Evolutionary conservation across 306 rosid genomes (phyloP), one percentile per base, ranked within the genome.

Genomic region (Myrica gale): DNA sequence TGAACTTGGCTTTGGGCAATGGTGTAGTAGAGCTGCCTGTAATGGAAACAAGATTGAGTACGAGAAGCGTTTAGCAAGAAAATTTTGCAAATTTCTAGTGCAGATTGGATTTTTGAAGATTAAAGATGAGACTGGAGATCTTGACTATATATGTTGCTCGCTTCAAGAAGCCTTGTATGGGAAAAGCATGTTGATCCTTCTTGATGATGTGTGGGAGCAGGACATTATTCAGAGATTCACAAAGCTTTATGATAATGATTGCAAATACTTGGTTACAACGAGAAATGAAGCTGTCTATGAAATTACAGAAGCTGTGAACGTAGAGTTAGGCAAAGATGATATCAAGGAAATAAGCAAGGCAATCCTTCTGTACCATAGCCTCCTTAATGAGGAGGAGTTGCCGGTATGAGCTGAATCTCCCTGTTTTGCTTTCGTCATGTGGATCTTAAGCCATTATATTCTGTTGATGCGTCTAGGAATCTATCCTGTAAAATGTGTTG

Each of bases 131-230:
- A n/a, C 67, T 75, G 80, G 76, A 51, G 84, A 74, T 52, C 84
- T 80, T n/a, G 80, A 80, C 5, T 61, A 51, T 41, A 51, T 75
- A 7, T 75, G 84, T 70, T 69, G 56, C 67, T 69, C 69, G 72
- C 80, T 80, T 69, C 84, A 80, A 80, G 84, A 80, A 81, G 77
- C 77, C 55, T 75, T 81, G 21, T 71, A 23, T 11, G 77, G 77
- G 37, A 81, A 76, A 73, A 81, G 84, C 58, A 76, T 81, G 47
- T 79, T 81, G 51, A 55, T 81, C 56, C 41, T 81, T 62, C 84
- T 80, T 43, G 80, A 80, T 74, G 84, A 80, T 69, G 84, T 80
- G 45, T 75, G 84, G 80, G 80, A 80, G 68, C 84, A 80, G 79
- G 84, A 69, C 51, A 74, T 80, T 39, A 72, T 80, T n/a, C 68